Base-by-base conservation (phyloP, 345 rosid species). In the Gossypioides kirkii region DNA sequence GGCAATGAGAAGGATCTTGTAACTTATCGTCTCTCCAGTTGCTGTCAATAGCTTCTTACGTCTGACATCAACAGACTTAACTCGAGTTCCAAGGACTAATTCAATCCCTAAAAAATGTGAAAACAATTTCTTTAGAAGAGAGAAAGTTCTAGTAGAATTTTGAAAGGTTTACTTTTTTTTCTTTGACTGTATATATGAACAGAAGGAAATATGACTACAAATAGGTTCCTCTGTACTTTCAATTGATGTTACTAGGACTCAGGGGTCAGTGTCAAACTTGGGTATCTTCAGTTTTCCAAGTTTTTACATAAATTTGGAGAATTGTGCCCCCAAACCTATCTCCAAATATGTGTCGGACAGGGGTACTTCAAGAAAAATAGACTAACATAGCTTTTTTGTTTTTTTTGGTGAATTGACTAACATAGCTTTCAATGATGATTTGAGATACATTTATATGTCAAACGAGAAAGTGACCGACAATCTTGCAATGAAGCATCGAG, bases 11-110 rank as follows among this genome's bases (percentile, higher is more conserved):
- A 95, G 90, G 82, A 83, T 73, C 81, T 92, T 91, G 84, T 91
- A 95, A 82, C 94, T 91, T 78, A 95, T 95, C 62, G 99, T 95
- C 86, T 95, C 99, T 61, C 98, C 98, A 7, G 91, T 80, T 77
- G 91, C 91, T 63, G 99, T 92, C 80, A 92, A 75, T 72, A 92
- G 86, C 74, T 92, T 91, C 84, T 86, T 92, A 61, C 98, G 91
- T 83, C 89, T 90, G 80, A 90, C 88, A 82, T 95, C 99, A 67
- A 87, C 96, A 47, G 99, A 90, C 82, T 90, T 95, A 54, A 95
- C 98, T 75, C 86, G 91, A 85, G 94, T 92, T 46, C 94, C 97
- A 66, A 95, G 96, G 46, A 95, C 94, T 77, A 95, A 84, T 75
- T 95, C 99, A 81, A 95, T 91, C 76, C 99, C 99, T 95, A 78